Conservation (phyloP, 2,329 filamentous ascomycete species). For the Paracoccidioides lutzii region DNA sequence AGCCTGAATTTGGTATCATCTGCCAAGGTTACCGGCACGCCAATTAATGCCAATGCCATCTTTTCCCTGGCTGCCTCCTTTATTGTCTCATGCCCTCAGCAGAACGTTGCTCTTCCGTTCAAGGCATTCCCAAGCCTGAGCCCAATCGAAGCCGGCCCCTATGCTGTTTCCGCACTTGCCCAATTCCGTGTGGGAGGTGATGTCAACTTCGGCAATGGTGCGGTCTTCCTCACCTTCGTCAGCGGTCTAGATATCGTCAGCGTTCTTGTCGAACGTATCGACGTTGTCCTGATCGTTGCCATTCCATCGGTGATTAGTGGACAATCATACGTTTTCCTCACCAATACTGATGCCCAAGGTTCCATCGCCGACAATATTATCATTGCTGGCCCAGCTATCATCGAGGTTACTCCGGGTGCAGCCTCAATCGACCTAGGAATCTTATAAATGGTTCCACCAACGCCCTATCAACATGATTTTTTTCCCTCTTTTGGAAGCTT, state of each 20-base stretch:
- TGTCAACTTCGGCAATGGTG: conserved; percentile 4
- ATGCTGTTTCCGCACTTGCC: conserved; percentile 9
- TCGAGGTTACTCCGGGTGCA: conserved; percentile 16
- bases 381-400: conserved; percentile 21
- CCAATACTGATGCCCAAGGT: conserved; percentile 11
- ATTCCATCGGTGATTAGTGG: conserved; percentile 16
- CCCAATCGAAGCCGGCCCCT: conserved; percentile 10
- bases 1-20: conserved; percentile 40
- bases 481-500: background rate
- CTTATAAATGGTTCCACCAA: background rate
- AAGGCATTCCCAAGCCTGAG: conserved; percentile 45
- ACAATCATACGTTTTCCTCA: conserved; percentile 21
- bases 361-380: conserved; percentile 18
- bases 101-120: conserved; percentile 45
- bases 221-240: conserved; percentile 16
- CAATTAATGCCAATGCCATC: conserved; percentile 46
- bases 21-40: conserved; percentile 47
- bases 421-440: conserved; percentile 5
- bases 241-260: conserved; percentile 15
- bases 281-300: conserved; percentile 12
- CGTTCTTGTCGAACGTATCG: conserved; percentile 8
- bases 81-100: conserved; percentile 44
- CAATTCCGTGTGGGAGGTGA: conserved; percentile 9
- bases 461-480: background rate
- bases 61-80: conserved; percentile 53